Base-by-base conservation (phyloP, 2,329 filamentous ascomycete species). In the Nothomitra cinnamomea region DNA sequence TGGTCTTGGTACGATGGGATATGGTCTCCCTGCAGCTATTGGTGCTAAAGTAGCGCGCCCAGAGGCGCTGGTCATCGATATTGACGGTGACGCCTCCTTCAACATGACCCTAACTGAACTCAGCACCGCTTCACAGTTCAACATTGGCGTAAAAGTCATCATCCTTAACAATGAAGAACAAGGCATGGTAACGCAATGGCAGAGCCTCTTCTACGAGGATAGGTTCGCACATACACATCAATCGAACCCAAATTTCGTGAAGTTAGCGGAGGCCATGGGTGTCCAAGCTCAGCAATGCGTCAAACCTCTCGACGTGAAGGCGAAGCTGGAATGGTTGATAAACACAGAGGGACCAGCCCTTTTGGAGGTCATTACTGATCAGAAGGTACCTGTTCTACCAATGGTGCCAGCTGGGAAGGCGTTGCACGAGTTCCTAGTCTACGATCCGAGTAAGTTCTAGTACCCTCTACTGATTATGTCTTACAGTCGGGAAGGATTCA, bases 131-230 rank as follows among this genome's bases (percentile, higher is more conserved):
- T 80, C 85, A 7, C 89, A 98, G 70, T 96, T 96, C 75, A 86
- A 92, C 72, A 95, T 96, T 66, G 89, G 86, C 59, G 83, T 94
- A 68, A 96, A 96, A 77, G 77, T 96, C 56, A 87, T 96, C 61
- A 76, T 96, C 24, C 70, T 98, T 54, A 96, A 96, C 75, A 98
- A 95, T 69, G 88, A 94, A 68, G 88, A 96, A 70, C 90, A 95
- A 71, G 90, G 90, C 53, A 96, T 96, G 90, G 89, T 96, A 43
- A 95, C 89, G 1, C 90, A 95, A 72, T 96, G 90, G 90, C 90
- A 96, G 70, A 89, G 87, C 62, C 80, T 96, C 59, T 96, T 96
- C 72, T 96, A 94, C 72, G 85, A 95, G 68, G 88, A 95, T 65
- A 82, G 90, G 61, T 96, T 82, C 67, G 77, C 87, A 36, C 89